Evolutionary conservation across 2,329 filamentous ascomycete species (phyloP), one percentile per base, ranked within the genome.

Genomic region (Fusarium odoratissimum): DNA sequence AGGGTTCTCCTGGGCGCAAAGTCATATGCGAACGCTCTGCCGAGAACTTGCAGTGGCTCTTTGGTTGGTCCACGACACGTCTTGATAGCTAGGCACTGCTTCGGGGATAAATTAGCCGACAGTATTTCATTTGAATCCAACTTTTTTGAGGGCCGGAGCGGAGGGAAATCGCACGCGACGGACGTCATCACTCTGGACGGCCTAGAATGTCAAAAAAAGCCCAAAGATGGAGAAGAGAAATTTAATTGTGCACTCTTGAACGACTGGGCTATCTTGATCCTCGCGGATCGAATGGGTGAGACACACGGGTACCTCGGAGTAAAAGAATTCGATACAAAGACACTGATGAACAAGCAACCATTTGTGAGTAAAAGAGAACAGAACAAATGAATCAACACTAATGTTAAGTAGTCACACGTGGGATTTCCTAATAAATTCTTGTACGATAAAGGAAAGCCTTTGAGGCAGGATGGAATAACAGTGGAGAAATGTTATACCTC

Each of bases 11-110:
- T n/a, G 14, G 30, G 23, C 9, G 13, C 17, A 28, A 33, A 46
- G 19, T 35, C 21, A 9, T 9, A 4, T 35, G n/a, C 19, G 21
- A 3, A 52, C 5, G 16, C 4, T 3, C 6, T 13, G 2, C 14
- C 7, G 1, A 25, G 19, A 8, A 4, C 23, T 13, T 72, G 69
- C 17, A 70, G 55, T 23, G 69, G 38, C 1, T 46, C 69, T 2
- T 23, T 65, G 4, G 51, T 73, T n/a, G 69, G 69, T 2, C 69
- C 38, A 12, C 35, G 69, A 5, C 69, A 73, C n/a, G 42, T 62
- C 28, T 25, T 63, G 17, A 52, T 48, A 6, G 69, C 69, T 1
- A 37, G 28, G 3, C 69, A 73, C 28, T 72, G 69, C 28, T 8
- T 73, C 10, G 11, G 7, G 0, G 13, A 52, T 7, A 1, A 8